Base-by-base conservation (phyloP, 1,284 basidiomycete species). In the Gomphus bonarii region DNA sequence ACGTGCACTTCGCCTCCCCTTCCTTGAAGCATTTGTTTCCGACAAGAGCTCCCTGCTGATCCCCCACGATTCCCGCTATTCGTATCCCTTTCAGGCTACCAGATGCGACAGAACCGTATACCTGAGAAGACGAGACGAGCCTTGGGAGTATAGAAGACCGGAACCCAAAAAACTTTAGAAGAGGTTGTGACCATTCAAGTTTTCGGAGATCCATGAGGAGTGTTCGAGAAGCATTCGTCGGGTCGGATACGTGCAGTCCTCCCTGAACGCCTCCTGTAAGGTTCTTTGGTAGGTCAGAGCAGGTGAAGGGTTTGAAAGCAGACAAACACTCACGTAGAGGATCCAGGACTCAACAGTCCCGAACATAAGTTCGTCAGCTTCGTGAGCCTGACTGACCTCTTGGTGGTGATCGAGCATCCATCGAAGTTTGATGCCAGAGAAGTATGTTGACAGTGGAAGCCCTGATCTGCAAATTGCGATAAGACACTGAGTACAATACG, bases 261-360 rank as follows among this genome's bases (percentile, higher is more conserved):
- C 76, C 76, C 55, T 75, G 64, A 1, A 73, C 71, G 25, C 88
- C 87, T 58, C 92, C 92, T 5, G 92, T 87, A 18, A 95, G 76
- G 70, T 94, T 91, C 89, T 94, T 67, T 54, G 53, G 57, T 28
- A 50, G 56, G 22, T 43, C 35, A 59, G 55, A 52, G 55, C 54
- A 51, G 38, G 57, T 47, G 55, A 59, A 35, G 57, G 14, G 14
- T 10, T 33, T 16, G 20, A 44, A 57, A 22, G 28, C 43, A 55
- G 35, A 77, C 87, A 58, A 64, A 20, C n/a, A 18, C 28, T 40
- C 20, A 92, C 91, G 71, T 94, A 97, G 62, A 88, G 81, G 57
- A 98, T 80, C 94, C 95, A 99, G 35, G 89, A 92, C 71, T 99
- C 97, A 57, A 99, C 85, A 0, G 97, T 99, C 33, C 95, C 95